Conservation (phyloP, 2,329 filamentous ascomycete genomes). For the Colletotrichum sp. region DNA sequence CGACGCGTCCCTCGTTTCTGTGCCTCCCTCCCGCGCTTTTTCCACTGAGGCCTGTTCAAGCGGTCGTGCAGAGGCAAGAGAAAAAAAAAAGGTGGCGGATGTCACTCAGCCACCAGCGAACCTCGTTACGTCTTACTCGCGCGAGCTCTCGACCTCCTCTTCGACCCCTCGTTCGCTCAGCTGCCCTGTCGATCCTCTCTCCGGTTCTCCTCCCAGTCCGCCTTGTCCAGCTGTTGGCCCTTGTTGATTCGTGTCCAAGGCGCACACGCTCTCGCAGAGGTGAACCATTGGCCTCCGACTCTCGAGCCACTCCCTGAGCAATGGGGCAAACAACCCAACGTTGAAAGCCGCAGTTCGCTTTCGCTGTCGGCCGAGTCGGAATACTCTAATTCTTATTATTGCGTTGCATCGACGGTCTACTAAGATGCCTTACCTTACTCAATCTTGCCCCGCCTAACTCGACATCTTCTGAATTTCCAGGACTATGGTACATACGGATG, state of each 20-base stretch:
- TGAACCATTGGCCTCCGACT: neutral
- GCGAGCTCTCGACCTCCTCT: neutral
- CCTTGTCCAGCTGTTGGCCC: conserved; percentile 18
- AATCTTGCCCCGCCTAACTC: neutral
- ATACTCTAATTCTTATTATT: neutral
- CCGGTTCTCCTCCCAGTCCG: neutral
- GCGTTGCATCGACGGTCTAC: neutral
- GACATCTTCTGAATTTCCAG: neutral
- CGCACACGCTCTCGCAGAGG: neutral
- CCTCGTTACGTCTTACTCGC: neutral
- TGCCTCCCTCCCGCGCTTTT: neutral
- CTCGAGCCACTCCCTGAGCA: conserved; percentile 9
- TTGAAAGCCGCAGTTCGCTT: neutral
- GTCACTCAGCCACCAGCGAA: conserved; percentile 10
- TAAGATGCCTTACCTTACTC: conserved; percentile 2
- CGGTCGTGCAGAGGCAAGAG: neutral
- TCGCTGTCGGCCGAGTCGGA: neutral
- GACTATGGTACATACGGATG: neutral
- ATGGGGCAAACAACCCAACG: neutral
- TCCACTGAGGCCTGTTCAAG: neutral
- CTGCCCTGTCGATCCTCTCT: neutral
- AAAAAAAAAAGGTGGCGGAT: neutral
- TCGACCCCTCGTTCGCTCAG: neutral
- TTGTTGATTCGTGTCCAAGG: neutral
- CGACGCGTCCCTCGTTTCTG: neutral